Base-by-base conservation (phyloP, 1,139 yeast genomes). In the Kurtzmaniella quercitrusa region DNA sequence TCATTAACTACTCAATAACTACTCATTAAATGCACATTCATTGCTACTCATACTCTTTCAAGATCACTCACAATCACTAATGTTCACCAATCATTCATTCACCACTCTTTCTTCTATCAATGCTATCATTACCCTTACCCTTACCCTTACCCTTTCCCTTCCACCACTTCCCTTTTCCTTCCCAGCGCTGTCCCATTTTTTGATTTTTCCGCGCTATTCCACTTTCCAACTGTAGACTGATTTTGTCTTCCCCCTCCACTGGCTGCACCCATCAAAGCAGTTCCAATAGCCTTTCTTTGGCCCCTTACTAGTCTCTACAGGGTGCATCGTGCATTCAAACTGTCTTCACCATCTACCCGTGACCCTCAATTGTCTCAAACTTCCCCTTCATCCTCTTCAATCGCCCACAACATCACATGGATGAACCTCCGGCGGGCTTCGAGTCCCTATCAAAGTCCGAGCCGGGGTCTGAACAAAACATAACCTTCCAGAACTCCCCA, bases 391-490 rank as follows among this genome's bases (percentile, higher is more conserved):
- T 7, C 14, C 31, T 12, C 14, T 12, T 12, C 10, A 27, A 27
- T 6, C 7, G n/a, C 31, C 5, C 31, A 10, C 31, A 11, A 6
- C 14, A 4, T 10, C 31, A 27, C 74, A 70, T 49, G 75, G 68
- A 48, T 60, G 68, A 21, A 67, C 74, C 2, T 74, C 75, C n/a
- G 73, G 69, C 49, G 67, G 37, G 5, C 31, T 60, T 39, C 55
- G 67, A 4, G 52, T 66, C 5, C 68, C 72, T 8, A 59, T 55
- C 43, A 68, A 66, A 42, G 27, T 50, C 19, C 54, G 54, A 40
- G 36, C 47, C 17, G 44, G 49, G 10, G 21, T 19, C 15, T 40
- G 45, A 12, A 40, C 39, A 14, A 43, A 48, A 29, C n/a, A 10
- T 9, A 11, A 8, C 36, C 18, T 12, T 4, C 16, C 18, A 12